Conservation (phyloP, 371 early-diverging fungal genomes). For the Mucor ambiguus region DNA sequence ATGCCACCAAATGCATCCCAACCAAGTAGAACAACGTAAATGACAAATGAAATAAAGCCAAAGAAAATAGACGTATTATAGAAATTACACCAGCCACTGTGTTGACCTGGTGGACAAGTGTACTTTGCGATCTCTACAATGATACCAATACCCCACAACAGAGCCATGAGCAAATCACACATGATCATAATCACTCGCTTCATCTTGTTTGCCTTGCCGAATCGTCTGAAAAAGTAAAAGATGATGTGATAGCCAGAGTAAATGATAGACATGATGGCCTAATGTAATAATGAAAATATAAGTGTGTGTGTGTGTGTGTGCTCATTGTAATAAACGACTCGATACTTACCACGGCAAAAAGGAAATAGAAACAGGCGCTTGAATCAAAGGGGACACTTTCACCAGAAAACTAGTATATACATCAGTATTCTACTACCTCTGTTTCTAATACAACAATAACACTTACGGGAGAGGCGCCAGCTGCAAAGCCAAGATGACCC, state of each 20-base stretch:
- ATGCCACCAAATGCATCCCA: conserved; percentile 56
- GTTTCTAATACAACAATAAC: background rate
- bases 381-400: conserved; percentile 40
- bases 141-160: conserved; percentile 58
- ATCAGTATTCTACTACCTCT: background rate
- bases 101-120: conserved; percentile 48
- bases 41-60: conserved; percentile 50
- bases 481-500: conserved; percentile 54
- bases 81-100: conserved; percentile 57
- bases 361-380: conserved; percentile 44
- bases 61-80: conserved; percentile 63
- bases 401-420: conserved; percentile 30
- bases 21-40: conserved; percentile 46
- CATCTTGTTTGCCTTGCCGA: conserved; percentile 48
- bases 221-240: conserved; percentile 47
- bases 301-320: background rate
- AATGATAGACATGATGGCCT: conserved; percentile 54
- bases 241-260: conserved; percentile 50
- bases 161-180: conserved; percentile 52
- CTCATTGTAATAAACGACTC: background rate
- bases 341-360: conserved; percentile 45
- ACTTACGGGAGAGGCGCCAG: conserved; percentile 55
- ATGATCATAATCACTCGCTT: conserved; percentile 50
- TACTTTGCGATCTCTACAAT: conserved; percentile 59
- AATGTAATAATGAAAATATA: too few species aligned